These are phyloP conservation scores for Ascochyta clinopodiicola DNA, from an alignment of 2,329 filamentous ascomycete species.

Conservation along the genomic window DNA sequence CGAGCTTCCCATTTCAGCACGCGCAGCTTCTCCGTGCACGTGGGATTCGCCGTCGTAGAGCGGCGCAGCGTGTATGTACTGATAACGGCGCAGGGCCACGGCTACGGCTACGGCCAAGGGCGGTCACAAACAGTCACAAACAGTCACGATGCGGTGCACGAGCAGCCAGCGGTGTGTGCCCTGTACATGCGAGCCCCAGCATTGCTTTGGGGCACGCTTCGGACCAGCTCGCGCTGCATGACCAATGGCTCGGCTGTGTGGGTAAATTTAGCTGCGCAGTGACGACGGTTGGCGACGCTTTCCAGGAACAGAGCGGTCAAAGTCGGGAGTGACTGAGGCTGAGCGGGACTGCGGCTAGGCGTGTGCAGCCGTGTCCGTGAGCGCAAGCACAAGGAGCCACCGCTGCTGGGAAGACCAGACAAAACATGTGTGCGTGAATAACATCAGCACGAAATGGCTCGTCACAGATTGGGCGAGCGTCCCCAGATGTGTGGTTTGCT, in stretches of 20 bases:
- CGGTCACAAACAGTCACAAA: constrained; percentile 6
- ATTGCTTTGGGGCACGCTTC: constrained; percentile 8
- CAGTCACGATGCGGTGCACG: constrained; percentile 1
- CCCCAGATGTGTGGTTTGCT: constrained; percentile 27
- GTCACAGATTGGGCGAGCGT: constrained; percentile 22
- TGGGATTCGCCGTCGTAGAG: constrained; percentile 6
- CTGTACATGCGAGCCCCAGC: constrained; percentile 13
- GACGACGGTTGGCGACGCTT: constrained; percentile 35
- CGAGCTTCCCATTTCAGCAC: constrained; percentile 4
- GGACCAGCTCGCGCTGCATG: constrained; percentile 20
- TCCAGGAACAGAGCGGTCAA: constrained; percentile 45
- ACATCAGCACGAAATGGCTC: constrained; percentile 18
- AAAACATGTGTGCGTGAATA: constrained; percentile 26
- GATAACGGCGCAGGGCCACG: constrained; percentile 15
- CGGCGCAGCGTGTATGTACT: constrained; percentile 9
- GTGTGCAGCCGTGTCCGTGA: constrained; percentile 15
- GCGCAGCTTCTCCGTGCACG: constrained; percentile 8
- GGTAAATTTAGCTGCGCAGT: constrained; percentile 39
- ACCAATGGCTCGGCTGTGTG: constrained; percentile 27
- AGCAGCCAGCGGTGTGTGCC: constrained; percentile 14
- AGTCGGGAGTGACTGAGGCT: constrained; percentile 41
- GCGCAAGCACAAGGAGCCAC: constrained; percentile 5
- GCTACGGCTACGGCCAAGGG: background rate
- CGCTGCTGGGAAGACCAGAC: constrained; percentile 6
- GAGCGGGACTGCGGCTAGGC: constrained; percentile 20